A percentile compares a stretch with the other conserved stretches of the same genome.
These are phyloP conservation scores for Dorcoceras hygrometricum DNA, from an alignment of 257 asterid genomes.

Conservation along the genomic window DNA sequence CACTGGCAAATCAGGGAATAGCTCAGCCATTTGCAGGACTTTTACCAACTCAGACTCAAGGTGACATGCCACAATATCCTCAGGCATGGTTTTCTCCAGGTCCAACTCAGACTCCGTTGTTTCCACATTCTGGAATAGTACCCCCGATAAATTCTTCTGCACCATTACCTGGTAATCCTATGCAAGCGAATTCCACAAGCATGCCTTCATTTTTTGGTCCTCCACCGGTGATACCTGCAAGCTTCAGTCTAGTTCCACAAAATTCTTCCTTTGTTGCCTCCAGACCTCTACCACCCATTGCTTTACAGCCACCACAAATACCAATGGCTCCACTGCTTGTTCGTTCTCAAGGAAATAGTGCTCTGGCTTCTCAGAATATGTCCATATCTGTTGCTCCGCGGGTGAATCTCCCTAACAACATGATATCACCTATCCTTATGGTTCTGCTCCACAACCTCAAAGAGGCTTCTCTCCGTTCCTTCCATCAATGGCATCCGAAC, in stretches of 20 bases:
- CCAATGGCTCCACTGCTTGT: conserved; percentile 28
- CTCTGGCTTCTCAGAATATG: conserved; percentile 35
- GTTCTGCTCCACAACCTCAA: conserved; percentile 30
- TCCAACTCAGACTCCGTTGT: conserved; percentile 36
- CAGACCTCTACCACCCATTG: conserved; percentile 37
- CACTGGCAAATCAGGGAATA: conserved; percentile 39
- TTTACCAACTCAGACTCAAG: conserved; percentile 37
- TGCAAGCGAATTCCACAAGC: conserved; percentile 36
- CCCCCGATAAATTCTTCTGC: conserved; percentile 34
- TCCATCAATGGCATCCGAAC: conserved; percentile 30
- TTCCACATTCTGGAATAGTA: conserved; percentile 34
- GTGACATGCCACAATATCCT: conserved; percentile 49
- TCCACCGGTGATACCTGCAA: conserved; percentile 41
- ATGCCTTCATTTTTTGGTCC: conserved; percentile 48
- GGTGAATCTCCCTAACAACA: conserved; percentile 29
- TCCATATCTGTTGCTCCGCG: conserved; percentile 30
- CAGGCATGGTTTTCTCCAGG: conserved; percentile 60
- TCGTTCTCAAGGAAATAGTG: conserved; percentile 33
- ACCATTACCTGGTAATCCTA: conserved; percentile 33
- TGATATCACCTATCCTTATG: conserved; percentile 33
- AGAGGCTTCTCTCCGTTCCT: conserved; percentile 33
- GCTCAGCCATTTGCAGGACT: conserved; percentile 41
- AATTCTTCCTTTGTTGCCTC: conserved; percentile 38
- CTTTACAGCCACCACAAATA: conserved; percentile 36
- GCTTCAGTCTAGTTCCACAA: conserved; percentile 46